Evolutionary conservation across 2,329 filamentous ascomycete genomes (phyloP), one percentile per base, ranked within the genome.

Genomic region (Ceratocystis ficicola): DNA sequence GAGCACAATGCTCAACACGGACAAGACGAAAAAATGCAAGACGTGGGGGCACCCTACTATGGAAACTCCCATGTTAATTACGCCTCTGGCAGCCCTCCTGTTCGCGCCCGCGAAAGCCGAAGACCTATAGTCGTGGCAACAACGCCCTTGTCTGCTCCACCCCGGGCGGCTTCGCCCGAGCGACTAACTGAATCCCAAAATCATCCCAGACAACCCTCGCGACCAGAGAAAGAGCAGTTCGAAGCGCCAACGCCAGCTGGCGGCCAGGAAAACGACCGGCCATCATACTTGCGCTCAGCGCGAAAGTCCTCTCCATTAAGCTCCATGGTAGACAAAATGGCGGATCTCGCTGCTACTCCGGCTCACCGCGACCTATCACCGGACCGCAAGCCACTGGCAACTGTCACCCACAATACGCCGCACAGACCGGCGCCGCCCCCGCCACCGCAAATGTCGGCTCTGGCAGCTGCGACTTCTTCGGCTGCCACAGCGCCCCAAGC

Each of bases 391-490:
- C 80, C 81, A 1, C 73, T 87, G 32, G 76, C 80, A 10, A 72
- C 77, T 1, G 77, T 85, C 66, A 82, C 76, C 69, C 79, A 81
- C 66, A 86, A 86, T 70, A 96, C 90, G 3, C 91, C 91, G 10
- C 88, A 85, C 71, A 81, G 91, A 70, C 82, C 88, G 25, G 90
- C 90, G 1, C 87, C 87, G 0, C 87, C 85, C 0, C 93, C 93
- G 2, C 91, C 91, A 6, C 93, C 94, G 0, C 97, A 96, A 75
- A 97, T 97, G 93, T 94, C 89, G 1, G 88, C 96, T 6, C 78
- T 96, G n/a, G 91, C 97, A 70, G 87, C 92, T 2, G 93, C 91
- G 1, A 96, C 93, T 1, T 85, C 90, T 2, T 82, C 84, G 3
- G 62, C 48, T 3, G 62, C 48, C 5, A 17, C 52, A 6, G 66